Evolutionary conservation across 192 early-diverging fungal genomes (phyloP).

Genomic region (Coemansia sp.): DNA sequence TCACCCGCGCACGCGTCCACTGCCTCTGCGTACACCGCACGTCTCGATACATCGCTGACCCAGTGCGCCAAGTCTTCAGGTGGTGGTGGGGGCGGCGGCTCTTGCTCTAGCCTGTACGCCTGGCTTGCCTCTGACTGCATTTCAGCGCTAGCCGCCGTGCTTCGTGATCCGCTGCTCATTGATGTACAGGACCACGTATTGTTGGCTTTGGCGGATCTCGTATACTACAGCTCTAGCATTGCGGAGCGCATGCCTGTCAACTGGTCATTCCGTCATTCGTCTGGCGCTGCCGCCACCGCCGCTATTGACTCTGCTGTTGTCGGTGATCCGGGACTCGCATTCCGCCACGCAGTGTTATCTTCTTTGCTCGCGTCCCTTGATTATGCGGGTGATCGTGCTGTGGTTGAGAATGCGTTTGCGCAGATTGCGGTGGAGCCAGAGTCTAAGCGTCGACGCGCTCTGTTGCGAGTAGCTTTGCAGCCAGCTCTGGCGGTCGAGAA

Average conservation of each 20-base stretch:
- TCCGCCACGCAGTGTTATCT: conserved; percentile 14
- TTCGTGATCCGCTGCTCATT: conserved; percentile 20
- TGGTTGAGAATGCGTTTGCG: conserved; percentile 6
- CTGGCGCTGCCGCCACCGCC: too few species aligned
- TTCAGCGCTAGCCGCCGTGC: conserved; percentile 3
- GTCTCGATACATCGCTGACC: conserved; percentile 14
- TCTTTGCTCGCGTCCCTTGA: conserved; percentile 6
- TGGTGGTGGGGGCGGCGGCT: too few species aligned
- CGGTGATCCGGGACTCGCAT: conserved; percentile 24
- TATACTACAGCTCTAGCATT: conserved; percentile 15
- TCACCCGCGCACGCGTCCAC: conserved; percentile 36
- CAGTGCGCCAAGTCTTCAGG: neutral
- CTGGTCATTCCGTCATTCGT: conserved; percentile 32
- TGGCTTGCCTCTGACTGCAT: conserved; percentile 19
- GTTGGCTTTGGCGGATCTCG: conserved; percentile 17
- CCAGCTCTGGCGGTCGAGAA: conserved; percentile 44
- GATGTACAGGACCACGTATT: conserved; percentile 29
- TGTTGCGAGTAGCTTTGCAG: conserved; percentile 32
- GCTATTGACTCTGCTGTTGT: neutral
- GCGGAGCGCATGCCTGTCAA: conserved; percentile 20
- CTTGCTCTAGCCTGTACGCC: conserved; percentile 2
- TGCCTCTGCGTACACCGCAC: conserved; percentile 10
- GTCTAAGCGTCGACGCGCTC: conserved; percentile 20
- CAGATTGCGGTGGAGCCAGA: conserved; percentile 1
- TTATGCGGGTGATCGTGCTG: neutral